These are phyloP conservation scores for Passiflora organensis DNA, from an alignment of 345 rosid species.

Conservation along the genomic window DNA sequence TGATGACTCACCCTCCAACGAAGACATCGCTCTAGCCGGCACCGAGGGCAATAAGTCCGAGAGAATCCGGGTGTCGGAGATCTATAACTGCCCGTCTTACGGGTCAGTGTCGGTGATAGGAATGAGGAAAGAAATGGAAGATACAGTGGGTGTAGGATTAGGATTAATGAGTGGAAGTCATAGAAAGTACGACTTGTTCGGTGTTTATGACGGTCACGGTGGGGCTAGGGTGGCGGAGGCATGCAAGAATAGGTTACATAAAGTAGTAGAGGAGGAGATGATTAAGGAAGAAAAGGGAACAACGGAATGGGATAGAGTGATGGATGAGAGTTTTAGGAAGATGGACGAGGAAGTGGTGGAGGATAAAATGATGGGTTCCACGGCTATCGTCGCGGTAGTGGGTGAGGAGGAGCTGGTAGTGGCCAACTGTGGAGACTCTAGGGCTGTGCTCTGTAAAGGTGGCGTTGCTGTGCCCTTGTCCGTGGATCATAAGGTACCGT, in stretches of 20 bases:
- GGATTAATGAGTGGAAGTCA: conserved; percentile 5
- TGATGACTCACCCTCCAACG: no score
- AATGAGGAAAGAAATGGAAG: conserved; percentile 31
- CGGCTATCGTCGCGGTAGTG: conserved; percentile 34
- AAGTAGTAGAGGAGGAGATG: conserved; percentile 29
- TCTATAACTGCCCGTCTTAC: conserved; percentile 6
- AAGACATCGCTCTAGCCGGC: no score
- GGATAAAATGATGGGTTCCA: conserved; percentile 17
- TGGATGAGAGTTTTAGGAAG: conserved; percentile 25
- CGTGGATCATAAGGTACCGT: conserved; percentile 33
- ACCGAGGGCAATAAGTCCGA: no score
- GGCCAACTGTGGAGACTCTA: conserved; percentile 43
- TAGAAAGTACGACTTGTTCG: conserved; percentile 29
- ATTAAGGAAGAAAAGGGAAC: conserved; percentile 1
- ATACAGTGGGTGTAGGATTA: conserved; percentile 22
- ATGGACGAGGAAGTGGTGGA: conserved; percentile 37
- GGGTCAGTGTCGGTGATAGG: conserved; percentile 39
- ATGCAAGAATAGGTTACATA: conserved; percentile 32
- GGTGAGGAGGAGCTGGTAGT: conserved; percentile 32
- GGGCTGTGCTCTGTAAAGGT: conserved; percentile 29
- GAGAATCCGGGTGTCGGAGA: neutral
- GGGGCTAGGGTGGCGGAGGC: conserved; percentile 17
- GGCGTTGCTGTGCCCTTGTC: conserved; percentile 30
- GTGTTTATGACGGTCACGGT: conserved; percentile 40
- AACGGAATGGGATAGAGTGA: neutral